Conservation (phyloP, 75 land plant genomes). For the Picea glauca region DNA sequence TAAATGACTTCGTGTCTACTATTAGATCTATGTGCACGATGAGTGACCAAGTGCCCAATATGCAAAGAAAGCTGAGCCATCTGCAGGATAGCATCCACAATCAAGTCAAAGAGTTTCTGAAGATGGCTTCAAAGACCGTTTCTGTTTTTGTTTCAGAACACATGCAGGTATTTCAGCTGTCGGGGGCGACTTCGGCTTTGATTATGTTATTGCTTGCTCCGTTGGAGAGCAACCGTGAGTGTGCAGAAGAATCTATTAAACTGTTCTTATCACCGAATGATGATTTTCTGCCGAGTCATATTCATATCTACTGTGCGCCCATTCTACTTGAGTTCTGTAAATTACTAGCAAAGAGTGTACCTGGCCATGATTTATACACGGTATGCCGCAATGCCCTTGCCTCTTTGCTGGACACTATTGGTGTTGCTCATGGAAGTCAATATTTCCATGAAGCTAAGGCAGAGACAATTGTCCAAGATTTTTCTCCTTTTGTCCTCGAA, state of each 20-base stretch:
- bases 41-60: not conserved
- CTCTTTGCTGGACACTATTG: conserved; percentile 37
- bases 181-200: conserved; percentile 59
- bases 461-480: conserved; percentile 28
- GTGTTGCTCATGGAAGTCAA: conserved; percentile 15
- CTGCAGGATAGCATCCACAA: not conserved
- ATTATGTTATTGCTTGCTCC: conserved; percentile 60
- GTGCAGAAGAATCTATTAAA: conserved; percentile 61
- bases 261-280: conserved; percentile 38
- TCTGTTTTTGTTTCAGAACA: conserved; percentile 18
- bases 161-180: conserved; percentile 52
- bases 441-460: conserved; percentile 21
- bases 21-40: conserved; percentile 6
- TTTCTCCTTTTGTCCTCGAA: conserved; percentile 71
- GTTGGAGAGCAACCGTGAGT: conserved; percentile 22
- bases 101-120: conserved; percentile 47
- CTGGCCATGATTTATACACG: no score
- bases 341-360: not conserved
- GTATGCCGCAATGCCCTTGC: conserved; percentile 61
- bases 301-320: conserved; percentile 39
- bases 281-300: conserved; percentile 27
- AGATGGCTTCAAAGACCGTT: conserved; percentile 26
- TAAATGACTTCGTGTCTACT: conserved; percentile 51
- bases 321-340: conserved; percentile 35
- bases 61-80: no score